Conservation (phyloP, 257 asterid genomes). For the Marsdenia floribunda region DNA sequence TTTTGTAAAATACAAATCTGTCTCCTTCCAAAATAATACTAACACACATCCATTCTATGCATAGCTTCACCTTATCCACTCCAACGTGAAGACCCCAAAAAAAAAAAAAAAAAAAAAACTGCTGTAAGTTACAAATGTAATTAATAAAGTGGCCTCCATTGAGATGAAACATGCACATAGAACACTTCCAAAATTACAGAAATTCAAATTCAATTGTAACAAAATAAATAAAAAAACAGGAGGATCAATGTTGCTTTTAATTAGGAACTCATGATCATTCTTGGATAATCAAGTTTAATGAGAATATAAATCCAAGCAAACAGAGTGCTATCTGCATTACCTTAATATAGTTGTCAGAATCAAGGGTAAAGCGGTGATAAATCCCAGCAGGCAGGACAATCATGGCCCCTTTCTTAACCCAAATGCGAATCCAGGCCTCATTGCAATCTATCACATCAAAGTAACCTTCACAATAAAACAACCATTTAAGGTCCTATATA, state of each 20-base stretch:
- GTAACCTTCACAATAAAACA: conserved; percentile 45
- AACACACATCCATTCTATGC: not conserved
- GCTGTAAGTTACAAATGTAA: not conserved
- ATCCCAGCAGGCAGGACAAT: conserved; percentile 92
- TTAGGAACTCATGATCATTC: not conserved
- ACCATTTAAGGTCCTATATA: not conserved
- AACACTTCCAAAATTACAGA: not conserved
- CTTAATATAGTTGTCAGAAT: conserved; percentile 69
- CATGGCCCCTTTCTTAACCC: conserved; percentile 91
- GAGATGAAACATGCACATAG: not conserved
- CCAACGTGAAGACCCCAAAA: not conserved
- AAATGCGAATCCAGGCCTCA: conserved; percentile 80
- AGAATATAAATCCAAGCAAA: not conserved
- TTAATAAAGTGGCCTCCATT: not conserved
- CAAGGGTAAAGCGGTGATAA: conserved; percentile 90
- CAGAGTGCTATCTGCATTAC: conserved; percentile 23
- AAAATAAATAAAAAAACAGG: not conserved
- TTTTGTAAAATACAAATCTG: too few species aligned
- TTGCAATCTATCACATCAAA: conserved; percentile 79
- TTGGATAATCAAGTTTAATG: not conserved
- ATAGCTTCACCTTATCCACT: not conserved
- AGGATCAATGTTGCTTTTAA: not conserved
- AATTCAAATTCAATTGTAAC: not conserved
- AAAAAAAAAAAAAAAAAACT: too few species aligned
- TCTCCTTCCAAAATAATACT: too few species aligned